Percentiles rank a stretch among this genome's conserved stretches.
Evolutionary conservation across 371 early-diverging fungal genomes (phyloP).

Genomic region (Chytridiales sp.): DNA sequence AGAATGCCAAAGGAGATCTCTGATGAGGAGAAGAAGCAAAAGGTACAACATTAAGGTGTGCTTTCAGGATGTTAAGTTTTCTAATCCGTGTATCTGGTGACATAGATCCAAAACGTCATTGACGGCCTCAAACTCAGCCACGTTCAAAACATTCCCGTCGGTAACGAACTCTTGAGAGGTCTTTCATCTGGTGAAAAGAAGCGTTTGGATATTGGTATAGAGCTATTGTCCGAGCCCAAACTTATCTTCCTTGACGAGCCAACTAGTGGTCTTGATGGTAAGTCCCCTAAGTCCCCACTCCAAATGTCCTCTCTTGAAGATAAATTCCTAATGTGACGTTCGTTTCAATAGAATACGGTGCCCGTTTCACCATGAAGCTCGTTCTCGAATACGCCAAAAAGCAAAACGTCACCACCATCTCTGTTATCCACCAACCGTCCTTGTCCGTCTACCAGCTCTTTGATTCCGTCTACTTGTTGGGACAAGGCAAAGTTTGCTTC

Average conservation of each 20-base stretch:
- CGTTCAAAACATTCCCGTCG: slow-evolving; percentile 30
- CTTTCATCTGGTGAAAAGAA: slow-evolving; percentile 53
- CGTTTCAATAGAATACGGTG: slow-evolving; percentile 14
- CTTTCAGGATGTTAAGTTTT: too few species aligned
- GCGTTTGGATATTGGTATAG: slow-evolving; percentile 51
- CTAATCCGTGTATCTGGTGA: too few species aligned
- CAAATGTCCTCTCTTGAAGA: too few species aligned
- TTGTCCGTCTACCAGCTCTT: slow-evolving; percentile 36
- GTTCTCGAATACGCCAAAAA: slow-evolving; percentile 21
- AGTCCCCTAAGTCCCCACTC: too few species aligned
- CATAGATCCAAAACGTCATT: slow-evolving; percentile 47
- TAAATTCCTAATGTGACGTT: too few species aligned
- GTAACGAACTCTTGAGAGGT: slow-evolving; percentile 30
- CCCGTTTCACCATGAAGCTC: slow-evolving; percentile 23
- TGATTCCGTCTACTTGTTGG: slow-evolving; percentile 34
- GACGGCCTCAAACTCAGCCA: slow-evolving; percentile 29
- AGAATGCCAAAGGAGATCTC: slow-evolving; percentile 38
- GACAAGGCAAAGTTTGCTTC: slow-evolving; percentile 32
- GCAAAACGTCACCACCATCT: slow-evolving; percentile 27
- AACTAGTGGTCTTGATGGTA: slow-evolving; percentile 62
- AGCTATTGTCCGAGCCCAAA: slow-evolving; percentile 44
- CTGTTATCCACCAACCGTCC: slow-evolving; percentile 33
- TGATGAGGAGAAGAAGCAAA: slow-evolving; percentile 51
- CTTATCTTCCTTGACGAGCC: slow-evolving; percentile 57
- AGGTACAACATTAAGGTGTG: slow-evolving; percentile 58